phyloP scores from a whole-genome alignment of 2,329 filamentous ascomycete genomes.

The Hymenoscyphus repandus region DNA sequence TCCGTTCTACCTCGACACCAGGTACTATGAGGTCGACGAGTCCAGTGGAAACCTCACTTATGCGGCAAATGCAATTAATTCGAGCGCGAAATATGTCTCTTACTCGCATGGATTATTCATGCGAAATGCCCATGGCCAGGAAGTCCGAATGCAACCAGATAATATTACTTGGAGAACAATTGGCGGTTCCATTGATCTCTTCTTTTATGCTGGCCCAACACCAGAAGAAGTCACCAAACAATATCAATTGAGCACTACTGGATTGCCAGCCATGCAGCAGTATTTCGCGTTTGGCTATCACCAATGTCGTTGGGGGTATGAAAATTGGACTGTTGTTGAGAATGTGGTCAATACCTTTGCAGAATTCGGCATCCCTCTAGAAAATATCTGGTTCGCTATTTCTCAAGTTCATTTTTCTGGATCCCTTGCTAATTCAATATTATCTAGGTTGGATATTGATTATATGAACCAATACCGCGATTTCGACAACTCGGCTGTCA shows the following conservation, averaged over 20 bases:
- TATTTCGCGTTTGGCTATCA: conserved; percentile 62
- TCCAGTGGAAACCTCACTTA: conserved; percentile 45
- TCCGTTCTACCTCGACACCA: conserved; percentile 74
- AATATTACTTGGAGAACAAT: conserved; percentile 69
- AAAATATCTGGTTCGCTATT: conserved; percentile 70
- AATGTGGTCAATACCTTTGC: conserved; percentile 66
- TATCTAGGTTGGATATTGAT: conserved; percentile 62
- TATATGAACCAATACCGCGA: conserved; percentile 48
- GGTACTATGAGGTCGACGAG: conserved; percentile 58
- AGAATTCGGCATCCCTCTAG: conserved; percentile 58
- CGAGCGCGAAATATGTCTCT: conserved; percentile 52
- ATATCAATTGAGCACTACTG: conserved; percentile 55
- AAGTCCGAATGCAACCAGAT: conserved; percentile 58
- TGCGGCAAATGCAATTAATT: conserved; percentile 48
- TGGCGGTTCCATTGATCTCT: conserved; percentile 72
- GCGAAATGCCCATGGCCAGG: conserved; percentile 72
- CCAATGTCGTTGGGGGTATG: conserved; percentile 61
- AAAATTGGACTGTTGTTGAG: conserved; percentile 57
- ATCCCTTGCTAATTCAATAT: conserved; percentile 62
- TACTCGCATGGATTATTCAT: conserved; percentile 73
- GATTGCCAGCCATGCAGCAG: conserved; percentile 54
- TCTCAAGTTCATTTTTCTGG: conserved; percentile 78
- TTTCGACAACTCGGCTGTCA: conserved; percentile 34
- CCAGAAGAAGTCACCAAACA: conserved; percentile 54
- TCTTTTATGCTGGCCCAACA: conserved; percentile 56